Evolutionary conservation across 1,284 basidiomycete genomes (phyloP).

Genomic region (Ustilago shanxiensis): DNA sequence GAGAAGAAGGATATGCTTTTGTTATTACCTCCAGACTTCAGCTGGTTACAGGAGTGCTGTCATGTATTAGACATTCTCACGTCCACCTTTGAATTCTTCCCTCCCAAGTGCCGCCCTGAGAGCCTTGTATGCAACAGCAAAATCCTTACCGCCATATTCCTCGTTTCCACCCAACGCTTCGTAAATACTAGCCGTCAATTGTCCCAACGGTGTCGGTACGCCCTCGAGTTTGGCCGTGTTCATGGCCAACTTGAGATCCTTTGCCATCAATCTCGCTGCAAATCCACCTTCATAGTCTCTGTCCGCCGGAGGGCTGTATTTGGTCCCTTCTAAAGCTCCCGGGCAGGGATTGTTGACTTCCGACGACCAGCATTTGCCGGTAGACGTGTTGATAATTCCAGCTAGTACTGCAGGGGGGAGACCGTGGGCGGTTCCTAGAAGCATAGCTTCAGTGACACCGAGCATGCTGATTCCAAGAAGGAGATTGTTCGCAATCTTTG

Average conservation of each 20-base stretch:
- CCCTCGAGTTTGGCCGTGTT: constrained; percentile 57
- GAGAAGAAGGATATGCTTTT: too few species aligned
- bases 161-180: constrained; percentile 55
- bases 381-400: constrained; percentile 65
- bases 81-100: constrained; percentile 44
- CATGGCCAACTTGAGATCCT: constrained; percentile 63
- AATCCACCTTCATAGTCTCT: constrained; percentile 78
- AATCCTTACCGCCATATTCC: constrained; percentile 58
- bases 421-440: constrained; percentile 61
- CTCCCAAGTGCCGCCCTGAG: constrained; percentile 51
- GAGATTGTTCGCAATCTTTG: constrained; percentile 67
- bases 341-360: constrained; percentile 90
- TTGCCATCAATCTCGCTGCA: constrained; percentile 50
- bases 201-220: constrained; percentile 58
- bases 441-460: constrained; percentile 63
- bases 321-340: constrained; percentile 74
- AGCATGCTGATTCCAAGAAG: constrained; percentile 64
- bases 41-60: too few species aligned
- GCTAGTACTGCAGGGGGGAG: constrained; percentile 57
- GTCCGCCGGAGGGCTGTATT: constrained; percentile 83
- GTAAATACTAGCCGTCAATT: constrained; percentile 56
- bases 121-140: constrained; percentile 61
- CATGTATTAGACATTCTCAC: constrained; percentile 35
- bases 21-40: too few species aligned
- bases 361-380: constrained; percentile 80